phyloP scores from a whole-genome alignment of 306 rosid genomes.

The Cucurbita pepo region DNA sequence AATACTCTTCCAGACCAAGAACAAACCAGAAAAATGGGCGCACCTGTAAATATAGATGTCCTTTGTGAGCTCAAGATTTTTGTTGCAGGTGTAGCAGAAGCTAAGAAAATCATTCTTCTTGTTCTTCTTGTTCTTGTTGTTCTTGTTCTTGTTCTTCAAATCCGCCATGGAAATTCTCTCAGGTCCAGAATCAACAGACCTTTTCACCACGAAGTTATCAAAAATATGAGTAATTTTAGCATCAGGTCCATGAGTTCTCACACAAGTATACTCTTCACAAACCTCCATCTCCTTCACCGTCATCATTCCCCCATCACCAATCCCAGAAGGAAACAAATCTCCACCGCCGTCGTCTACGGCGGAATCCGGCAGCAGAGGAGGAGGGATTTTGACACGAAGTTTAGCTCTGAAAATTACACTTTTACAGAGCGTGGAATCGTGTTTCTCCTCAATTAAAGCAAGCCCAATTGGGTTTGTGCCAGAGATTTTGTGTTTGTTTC shows the following conservation, averaged over 20 bases:
- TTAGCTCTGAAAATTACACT: slow-evolving; percentile 40
- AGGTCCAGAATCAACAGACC: slow-evolving; percentile 12
- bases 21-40: not conserved
- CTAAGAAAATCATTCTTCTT: slow-evolving; percentile 28
- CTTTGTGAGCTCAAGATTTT: slow-evolving; percentile 51
- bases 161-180: not conserved
- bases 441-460: slow-evolving; percentile 34
- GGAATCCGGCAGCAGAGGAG: not conserved
- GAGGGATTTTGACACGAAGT: slow-evolving; percentile 52
- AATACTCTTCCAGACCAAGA: not conserved
- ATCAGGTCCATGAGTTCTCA: slow-evolving; percentile 56
- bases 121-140: not conserved
- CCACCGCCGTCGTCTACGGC: not conserved
- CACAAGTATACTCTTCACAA: slow-evolving; percentile 76
- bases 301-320: slow-evolving; percentile 10
- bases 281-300: slow-evolving; percentile 56
- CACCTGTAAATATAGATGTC: slow-evolving; percentile 84
- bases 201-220: slow-evolving; percentile 53
- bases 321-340: not conserved
- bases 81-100: slow-evolving; percentile 70
- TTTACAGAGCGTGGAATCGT: slow-evolving; percentile 9
- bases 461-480: slow-evolving; percentile 43
- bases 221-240: slow-evolving; percentile 79
- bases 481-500: slow-evolving; percentile 23
- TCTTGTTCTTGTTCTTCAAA: not conserved